Evolutionary conservation across 2,329 filamentous ascomycete genomes (phyloP).

Genomic region (Aspergillus ruber): DNA sequence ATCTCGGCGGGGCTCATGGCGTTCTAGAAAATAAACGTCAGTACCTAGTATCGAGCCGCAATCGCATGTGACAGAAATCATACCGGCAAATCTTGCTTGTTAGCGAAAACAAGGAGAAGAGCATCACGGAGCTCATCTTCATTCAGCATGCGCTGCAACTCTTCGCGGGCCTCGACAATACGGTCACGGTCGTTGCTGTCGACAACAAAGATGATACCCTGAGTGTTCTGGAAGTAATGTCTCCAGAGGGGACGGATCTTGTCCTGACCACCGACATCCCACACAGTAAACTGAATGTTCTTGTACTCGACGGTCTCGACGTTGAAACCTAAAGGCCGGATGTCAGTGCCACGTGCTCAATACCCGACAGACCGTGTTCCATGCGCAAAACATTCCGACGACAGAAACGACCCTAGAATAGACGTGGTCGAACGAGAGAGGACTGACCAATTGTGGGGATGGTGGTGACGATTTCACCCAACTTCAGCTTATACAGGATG

Average conservation of each 20-base stretch:
- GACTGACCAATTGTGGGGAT: conserved; percentile 92
- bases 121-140: conserved; percentile 98
- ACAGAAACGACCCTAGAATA: background rate
- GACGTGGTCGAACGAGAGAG: background rate
- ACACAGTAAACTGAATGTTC: conserved; percentile 99
- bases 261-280: conserved; percentile 99
- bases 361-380: background rate
- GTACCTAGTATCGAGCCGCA: conserved; percentile 8
- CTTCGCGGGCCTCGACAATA: conserved; percentile 92
- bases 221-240: conserved; percentile 99
- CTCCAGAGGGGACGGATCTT: conserved; percentile 99
- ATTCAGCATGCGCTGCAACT: conserved; percentile 97
- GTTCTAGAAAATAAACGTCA: conserved; percentile 56
- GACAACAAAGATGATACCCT: conserved; percentile 99
- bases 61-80: conserved; percentile 29
- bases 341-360: too few relatives aligned
- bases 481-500: conserved; percentile 99
- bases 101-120: conserved; percentile 93
- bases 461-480: conserved; percentile 95
- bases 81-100: conserved; percentile 99
- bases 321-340: conserved; percentile 70
- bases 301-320: conserved; percentile 99
- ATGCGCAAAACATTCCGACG: background rate
- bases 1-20: conserved; percentile 99
- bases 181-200: conserved; percentile 98